These are phyloP conservation scores for Ophiostoma populinum DNA, from an alignment of 2,329 filamentous ascomycete genomes.

Conservation along the genomic window DNA sequence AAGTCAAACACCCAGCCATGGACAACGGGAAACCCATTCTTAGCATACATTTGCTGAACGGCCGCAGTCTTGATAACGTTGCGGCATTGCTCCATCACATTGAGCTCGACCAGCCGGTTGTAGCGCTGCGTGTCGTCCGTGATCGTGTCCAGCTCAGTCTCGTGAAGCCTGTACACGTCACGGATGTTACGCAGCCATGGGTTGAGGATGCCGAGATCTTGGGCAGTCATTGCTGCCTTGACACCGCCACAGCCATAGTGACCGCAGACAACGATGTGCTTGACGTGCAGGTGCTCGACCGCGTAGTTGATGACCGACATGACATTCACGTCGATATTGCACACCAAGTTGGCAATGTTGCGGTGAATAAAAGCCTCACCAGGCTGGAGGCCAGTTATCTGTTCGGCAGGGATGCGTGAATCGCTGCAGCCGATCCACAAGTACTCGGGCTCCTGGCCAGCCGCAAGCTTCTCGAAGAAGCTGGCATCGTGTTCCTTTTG, in stretches of 20 bases:
- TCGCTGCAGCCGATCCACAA: constrained; percentile 87
- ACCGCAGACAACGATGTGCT: constrained; percentile 65
- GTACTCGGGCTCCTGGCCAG: constrained; percentile 52
- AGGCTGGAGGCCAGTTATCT: constrained; percentile 66
- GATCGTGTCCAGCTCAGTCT: constrained; percentile 50
- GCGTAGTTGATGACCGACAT: constrained; percentile 59
- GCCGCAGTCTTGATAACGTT: constrained; percentile 64
- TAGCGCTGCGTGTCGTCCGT: constrained; percentile 41
- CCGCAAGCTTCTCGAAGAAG: constrained; percentile 46
- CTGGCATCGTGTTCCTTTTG: constrained; percentile 41
- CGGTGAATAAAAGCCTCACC: constrained; percentile 88
- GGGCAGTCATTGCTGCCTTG: constrained; percentile 42
- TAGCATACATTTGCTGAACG: constrained; percentile 53
- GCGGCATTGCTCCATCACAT: constrained; percentile 62
- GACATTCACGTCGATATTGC: constrained; percentile 42
- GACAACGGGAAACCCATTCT: constrained; percentile 49
- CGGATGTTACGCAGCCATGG: constrained; percentile 60
- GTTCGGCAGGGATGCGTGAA: constrained; percentile 80
- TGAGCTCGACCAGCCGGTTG: constrained; percentile 63
- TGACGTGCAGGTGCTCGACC: constrained; percentile 62
- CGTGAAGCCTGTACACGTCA: constrained; percentile 56
- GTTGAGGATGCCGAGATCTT: constrained; percentile 54
- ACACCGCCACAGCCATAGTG: constrained; percentile 47
- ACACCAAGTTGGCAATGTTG: constrained; percentile 84
- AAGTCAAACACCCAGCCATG: constrained; percentile 62